Evolutionary conservation across 108 stramenopile species (phyloP), one percentile per base, ranked within the genome.

Genomic region (Cyclotella sp.): DNA sequence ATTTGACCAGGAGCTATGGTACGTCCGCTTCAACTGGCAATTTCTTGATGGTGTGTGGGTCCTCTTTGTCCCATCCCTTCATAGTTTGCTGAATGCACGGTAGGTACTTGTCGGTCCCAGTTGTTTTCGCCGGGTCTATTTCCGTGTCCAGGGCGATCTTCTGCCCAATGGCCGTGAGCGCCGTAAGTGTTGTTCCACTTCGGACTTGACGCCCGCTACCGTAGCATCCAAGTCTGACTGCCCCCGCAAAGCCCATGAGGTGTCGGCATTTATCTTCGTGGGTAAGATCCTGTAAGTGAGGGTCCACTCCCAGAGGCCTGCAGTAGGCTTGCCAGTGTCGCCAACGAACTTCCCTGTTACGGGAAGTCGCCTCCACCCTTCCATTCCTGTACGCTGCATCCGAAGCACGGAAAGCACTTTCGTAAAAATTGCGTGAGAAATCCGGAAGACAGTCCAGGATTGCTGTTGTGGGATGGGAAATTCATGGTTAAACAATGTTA

Each of bases 21-120:
- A 72, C 60, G 27, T 72, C 71, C 3, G 42, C 68, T 29, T 64
- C 54, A 14, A 75, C 53, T 52, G 73, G 64, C 9, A 75, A 19
- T 30, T 43, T 54, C 22, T 28, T 26, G 16, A 52, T 29, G 6
- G 73, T n/a, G n/a, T n/a, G n/a, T n/a, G n/a, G n/a, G n/a, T n/a
- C n/a, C n/a, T n/a, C n/a, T n/a, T n/a, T n/a, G n/a, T n/a, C n/a
- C n/a, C n/a, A n/a, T n/a, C n/a, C n/a, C n/a, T n/a, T n/a, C n/a
- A n/a, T n/a, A n/a, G n/a, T n/a, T n/a, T n/a, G n/a, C n/a, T n/a
- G n/a, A n/a, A n/a, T n/a, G n/a, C n/a, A n/a, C n/a, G n/a, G 73
- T 15, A 61, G 52, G 4, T 2, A 43, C 8, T 57, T 41, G 21
- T 24, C 42, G 8, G 16, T 64, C 29, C 73, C 73, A 1, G 9